Evolutionary conservation across 192 early-diverging fungal species (phyloP).

Genomic region (Dissophora ornata): DNA sequence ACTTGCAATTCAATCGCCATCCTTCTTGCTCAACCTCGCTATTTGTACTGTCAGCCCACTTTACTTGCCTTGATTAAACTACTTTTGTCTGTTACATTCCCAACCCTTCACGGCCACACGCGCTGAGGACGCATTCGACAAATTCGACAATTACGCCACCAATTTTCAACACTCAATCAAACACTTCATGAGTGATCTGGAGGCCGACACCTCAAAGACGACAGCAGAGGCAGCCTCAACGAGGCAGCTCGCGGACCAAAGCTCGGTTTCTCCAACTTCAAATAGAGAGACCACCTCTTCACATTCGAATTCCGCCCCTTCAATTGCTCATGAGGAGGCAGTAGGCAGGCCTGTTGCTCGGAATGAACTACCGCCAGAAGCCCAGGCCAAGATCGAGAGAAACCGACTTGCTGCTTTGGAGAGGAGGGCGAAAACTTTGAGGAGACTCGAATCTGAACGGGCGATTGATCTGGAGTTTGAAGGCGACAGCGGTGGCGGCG

Average conservation of each 20-base stretch:
- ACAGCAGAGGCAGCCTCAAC: not conserved
- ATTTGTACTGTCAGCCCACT: no score
- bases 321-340: constrained; percentile 24
- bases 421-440: constrained; percentile 28
- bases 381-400: constrained; percentile 45
- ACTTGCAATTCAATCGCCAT: no score
- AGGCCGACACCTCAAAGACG: not conserved
- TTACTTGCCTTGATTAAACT: no score
- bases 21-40: no score
- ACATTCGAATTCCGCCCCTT: not conserved
- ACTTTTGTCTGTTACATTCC: no score
- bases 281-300: not conserved
- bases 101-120: no score
- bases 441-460: constrained; percentile 17
- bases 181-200: no score
- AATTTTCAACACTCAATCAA: constrained; percentile 15
- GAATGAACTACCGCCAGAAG: constrained; percentile 29
- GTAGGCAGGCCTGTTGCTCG: constrained; percentile 32
- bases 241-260: not conserved
- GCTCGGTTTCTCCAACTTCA: not conserved
- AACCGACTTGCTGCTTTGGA: constrained; percentile 42
- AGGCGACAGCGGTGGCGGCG: constrained; percentile 3
- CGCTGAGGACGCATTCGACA: no score
- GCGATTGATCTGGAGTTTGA: constrained; percentile 31
- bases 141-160: constrained; percentile 31